These are phyloP conservation scores for Cupressus sempervirens DNA, from an alignment of 75 land plant genomes.

Conservation along the genomic window DNA sequence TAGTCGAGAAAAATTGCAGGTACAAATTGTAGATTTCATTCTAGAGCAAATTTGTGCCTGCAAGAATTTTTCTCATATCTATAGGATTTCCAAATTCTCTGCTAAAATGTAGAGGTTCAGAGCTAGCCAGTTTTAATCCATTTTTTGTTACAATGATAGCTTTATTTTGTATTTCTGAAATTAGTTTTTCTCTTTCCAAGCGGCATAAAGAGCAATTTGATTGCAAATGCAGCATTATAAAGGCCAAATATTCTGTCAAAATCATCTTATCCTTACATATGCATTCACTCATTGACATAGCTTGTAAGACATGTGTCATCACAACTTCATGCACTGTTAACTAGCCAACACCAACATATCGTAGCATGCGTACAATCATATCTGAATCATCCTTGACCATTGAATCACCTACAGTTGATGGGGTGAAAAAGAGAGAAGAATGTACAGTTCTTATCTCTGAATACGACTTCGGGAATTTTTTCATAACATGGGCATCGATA, in stretches of 20 bases:
- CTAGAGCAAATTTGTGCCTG: conserved; percentile 44
- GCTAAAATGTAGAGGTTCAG: conserved; percentile 70
- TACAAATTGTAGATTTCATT: conserved; percentile 62
- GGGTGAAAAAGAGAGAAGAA: conserved; percentile 39
- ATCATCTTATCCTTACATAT: conserved; percentile 23
- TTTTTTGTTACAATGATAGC: conserved; percentile 66
- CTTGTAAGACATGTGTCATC: conserved; percentile 60
- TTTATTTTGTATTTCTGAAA: conserved; percentile 46
- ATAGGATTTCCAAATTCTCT: conserved; percentile 56
- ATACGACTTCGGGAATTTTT: conserved; percentile 51
- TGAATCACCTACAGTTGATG: conserved; percentile 8
- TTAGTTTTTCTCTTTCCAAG: conserved; percentile 42
- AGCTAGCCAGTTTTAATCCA: conserved; percentile 47
- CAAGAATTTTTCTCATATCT: conserved; percentile 45
- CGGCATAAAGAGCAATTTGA: conserved; percentile 56
- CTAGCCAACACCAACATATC: conserved; percentile 57
- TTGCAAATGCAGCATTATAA: conserved; percentile 70
- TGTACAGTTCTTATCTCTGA: conserved; percentile 61
- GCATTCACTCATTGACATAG: conserved; percentile 27
- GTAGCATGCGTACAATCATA: conserved; percentile 40
- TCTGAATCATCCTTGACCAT: conserved; percentile 14
- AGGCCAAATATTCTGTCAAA: conserved; percentile 69
- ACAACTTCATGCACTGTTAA: conserved; percentile 83
- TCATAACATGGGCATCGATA: conserved; percentile 24
- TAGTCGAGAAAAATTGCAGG: conserved; percentile 40